Conservation (phyloP, 495 filamentous ascomycete species). For the Talaromyces ruber region DNA sequence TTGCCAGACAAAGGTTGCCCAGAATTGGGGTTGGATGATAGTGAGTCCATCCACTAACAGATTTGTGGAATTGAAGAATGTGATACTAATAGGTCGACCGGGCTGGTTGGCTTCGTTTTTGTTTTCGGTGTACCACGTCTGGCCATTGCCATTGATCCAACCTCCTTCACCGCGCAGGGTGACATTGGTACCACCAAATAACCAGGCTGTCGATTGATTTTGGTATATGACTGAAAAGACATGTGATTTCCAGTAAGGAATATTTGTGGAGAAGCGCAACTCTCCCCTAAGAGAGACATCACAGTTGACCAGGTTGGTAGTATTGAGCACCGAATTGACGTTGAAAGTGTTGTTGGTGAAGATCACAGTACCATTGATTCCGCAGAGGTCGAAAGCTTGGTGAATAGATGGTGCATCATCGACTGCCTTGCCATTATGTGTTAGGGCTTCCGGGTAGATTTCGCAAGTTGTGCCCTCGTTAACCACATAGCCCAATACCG, state of each 20-base stretch:
- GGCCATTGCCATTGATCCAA: constrained; percentile 39
- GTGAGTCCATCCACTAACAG: constrained; percentile 20
- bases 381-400: constrained; percentile 31
- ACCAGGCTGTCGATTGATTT: constrained; percentile 38
- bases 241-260: constrained; percentile 35
- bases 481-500: not conserved
- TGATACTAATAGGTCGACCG: constrained; percentile 34
- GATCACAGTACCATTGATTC: constrained; percentile 25
- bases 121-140: constrained; percentile 33
- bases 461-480: constrained; percentile 2
- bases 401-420: constrained; percentile 35
- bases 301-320: constrained; percentile 31
- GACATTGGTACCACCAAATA: constrained; percentile 34
- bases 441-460: constrained; percentile 3
- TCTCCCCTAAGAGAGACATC: constrained; percentile 29
- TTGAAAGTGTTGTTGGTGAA: constrained; percentile 30
- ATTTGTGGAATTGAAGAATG: constrained; percentile 27
- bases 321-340: constrained; percentile 35
- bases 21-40: constrained; percentile 38
- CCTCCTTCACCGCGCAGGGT: constrained; percentile 30
- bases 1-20: constrained; percentile 30
- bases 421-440: not conserved
- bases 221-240: constrained; percentile 35
- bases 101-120: constrained; percentile 28
- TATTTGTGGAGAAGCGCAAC: constrained; percentile 30